Evolutionary conservation across 2,329 filamentous ascomycete genomes (phyloP), one percentile per base, ranked within the genome.

Genomic region (Fusarium luffae): DNA sequence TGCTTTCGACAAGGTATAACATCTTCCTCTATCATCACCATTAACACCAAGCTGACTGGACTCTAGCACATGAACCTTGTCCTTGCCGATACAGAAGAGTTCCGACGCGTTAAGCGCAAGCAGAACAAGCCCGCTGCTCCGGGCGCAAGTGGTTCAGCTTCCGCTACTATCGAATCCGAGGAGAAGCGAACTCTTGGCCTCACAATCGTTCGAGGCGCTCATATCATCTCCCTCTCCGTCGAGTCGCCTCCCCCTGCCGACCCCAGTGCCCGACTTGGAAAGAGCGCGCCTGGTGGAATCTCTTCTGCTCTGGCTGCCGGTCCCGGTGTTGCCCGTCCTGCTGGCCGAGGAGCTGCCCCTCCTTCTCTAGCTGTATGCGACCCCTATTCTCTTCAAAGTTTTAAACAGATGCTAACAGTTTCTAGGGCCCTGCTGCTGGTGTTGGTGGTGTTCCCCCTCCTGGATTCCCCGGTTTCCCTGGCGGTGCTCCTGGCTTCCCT

Each of bases 111-210:
- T 68, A 97, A 96, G 85, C 89, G 92, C 82, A 95, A 92, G 85
- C 89, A 91, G 75, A 86, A 89, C 74, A 97, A 96, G 84, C 84
- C 88, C 55, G 81, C 87, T 52, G 89, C 91, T 44, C 88, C 90
- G 23, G 87, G 86, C 66, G 85, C 89, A 71, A 86, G 86, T 59
- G 86, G 89, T 72, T 84, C 88, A 54, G 80, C 87, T 51, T 84
- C 86, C 10, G 34, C 34, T 11, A 37, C 34, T 11, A 37, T 97
- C 74, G 94, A 98, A 83, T 90, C 92, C 16, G 95, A 99, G 83
- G 96, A 98, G 84, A 98, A 98, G 87, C 92, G 96, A 77, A 97
- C 94, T n/a, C 89, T 99, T 37, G 96, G 96, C 61, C 86, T 99
- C 70, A 94, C 93, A 19, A 99, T 99, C 75, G 89, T 99, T 69